Base-by-base conservation (phyloP, 225 moss, liverwort and hornwort species). In the Antitrichia curtipendula region DNA sequence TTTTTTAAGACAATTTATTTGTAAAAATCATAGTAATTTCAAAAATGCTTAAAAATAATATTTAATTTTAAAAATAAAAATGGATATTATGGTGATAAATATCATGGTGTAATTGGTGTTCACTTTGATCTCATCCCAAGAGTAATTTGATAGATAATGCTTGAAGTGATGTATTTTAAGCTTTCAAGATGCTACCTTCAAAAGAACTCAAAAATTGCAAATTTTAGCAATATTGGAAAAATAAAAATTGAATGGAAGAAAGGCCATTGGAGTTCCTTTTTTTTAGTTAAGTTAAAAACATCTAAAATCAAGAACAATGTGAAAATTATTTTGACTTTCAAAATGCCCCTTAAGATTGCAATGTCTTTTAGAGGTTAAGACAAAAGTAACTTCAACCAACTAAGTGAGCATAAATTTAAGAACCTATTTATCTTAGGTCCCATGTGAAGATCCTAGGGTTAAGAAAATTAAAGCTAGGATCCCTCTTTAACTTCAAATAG, bases 41-140 rank as follows among this genome's bases (percentile, higher is more conserved):
- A 45, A 45, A 45, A 45, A 45, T 45, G 45, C 8, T 45, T 45
- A 45, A 10, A 24, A 4, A 58, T 24, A 4, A 24, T 13, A 1
- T 13, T 60, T 28, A 10, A 2, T 31, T 15, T 50, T 14, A 2
- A 14, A 50, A 9, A 7, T 6, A 45, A 49, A 64, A 36, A 66
- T 20, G 12, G 20, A 10, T 9, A 66, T 66, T 20, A 66, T 66
- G n/a, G 21, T 21, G 6, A n/a, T n/a, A n/a, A 66, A n/a, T 2
- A 66, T n/a, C 11, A 66, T n/a, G 6, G 6, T 66, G 4, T 66
- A 6, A 66, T 66, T 38, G 11, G 7, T n/a, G 11, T 65, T 19
- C 1, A 10, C 1, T 6, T 65, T n/a, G 20, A 65, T 11, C 6
- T 65, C 5, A 10, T 4, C 0, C 2, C 2, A n/a, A n/a, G 21